Base-by-base conservation (phyloP, 306 rosid species). In the Prunus kanzakura region DNA sequence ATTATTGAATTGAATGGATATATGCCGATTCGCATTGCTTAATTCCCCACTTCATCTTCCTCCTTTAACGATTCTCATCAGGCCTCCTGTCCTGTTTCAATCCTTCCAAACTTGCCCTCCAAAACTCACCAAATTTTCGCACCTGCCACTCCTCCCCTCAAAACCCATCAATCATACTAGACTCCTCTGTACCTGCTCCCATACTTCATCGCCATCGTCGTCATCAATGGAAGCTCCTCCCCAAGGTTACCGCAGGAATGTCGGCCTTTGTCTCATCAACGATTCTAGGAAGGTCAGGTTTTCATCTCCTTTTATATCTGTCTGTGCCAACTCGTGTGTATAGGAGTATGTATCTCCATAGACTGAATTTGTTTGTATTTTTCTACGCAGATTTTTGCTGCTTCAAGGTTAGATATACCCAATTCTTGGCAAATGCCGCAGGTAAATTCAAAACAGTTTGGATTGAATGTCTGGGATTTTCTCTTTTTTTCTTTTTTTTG, bases 371-470 rank as follows among this genome's bases (percentile, higher is more conserved):
- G 22, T 29, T 41, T 35, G 11, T 47, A 38, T 60, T 14, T 30
- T 19, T 65, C 54, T n/a, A 0, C 14, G 64, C 80, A 83, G 87
- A 76, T 87, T 43, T 92, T 94, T 69, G 82, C 90, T 32, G 97
- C 97, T 82, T 87, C 97, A 13, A 85, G 98, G 83, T 79, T 94
- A 22, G 95, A 90, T 81, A 67, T 83, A 72, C 97, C 97, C 29
- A 45, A 74, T 84, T 66, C 93, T 46, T 92, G 98, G 98, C 96
- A 94, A 90, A 94, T 94, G 98, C 97, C 98, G 0, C 96, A 94
- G 93, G 98, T 93, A 41, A 79, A 30, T 8, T 58, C n/a, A 41
- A 13, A 20, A 12, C 16, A 50, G 35, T 51, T 27, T 30, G 56
- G 30, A 35, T 82, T 4, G 57, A 56, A 46, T 8, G n/a, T 67